Evolutionary conservation across 768 basidiomycete species (phyloP), one percentile per base, ranked within the genome.

Genomic region (Lentinula sp.): DNA sequence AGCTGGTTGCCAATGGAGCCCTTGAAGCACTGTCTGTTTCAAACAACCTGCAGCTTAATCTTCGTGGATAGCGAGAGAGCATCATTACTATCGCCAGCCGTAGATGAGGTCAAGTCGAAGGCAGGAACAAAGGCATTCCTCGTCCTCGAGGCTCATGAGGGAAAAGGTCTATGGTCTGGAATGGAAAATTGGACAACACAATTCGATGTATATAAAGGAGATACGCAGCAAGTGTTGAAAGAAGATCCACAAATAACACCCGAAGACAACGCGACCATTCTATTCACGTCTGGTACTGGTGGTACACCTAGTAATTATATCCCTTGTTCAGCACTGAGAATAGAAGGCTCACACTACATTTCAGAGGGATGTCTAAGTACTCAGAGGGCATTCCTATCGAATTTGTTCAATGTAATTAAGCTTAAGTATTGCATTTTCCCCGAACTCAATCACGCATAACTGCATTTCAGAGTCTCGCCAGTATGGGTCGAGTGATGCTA

Each of bases 251-350:
- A 66, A 15, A 76, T 83, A 18, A 59, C 66, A 5, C 82, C 83
- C n/a, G 84, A 89, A 68, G 87, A 88, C 66, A 77, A 84, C 66
- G 82, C 81, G 4, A 74, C 77, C 13, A 81, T 88, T 57, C 82
- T 84, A 62, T 87, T 87, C 70, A 88, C 86, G 4, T 84, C 83
- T 53, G 85, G 86, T 77, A 75, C 70, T 21, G 40, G 55, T 66
- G 60, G 48, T 66, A 57, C 28, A 59, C 57, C 51, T 21, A 57
- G 13, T 54, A 40, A 48, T 21, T 11, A 43, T 32, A 28, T 13
- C 7, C 23, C n/a, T 40, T 52, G 4, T 7, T 48, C 5, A 53
- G 40, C 60, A 62, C 66, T 72, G 86, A n/a, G 18, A 43, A 15
- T 15, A 34, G 13, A 8, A 23, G 23, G 7, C 15, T 50, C 39